phyloP scores from a whole-genome alignment of 805 yeast species.

The Kodamaea hsintzibuensis region DNA sequence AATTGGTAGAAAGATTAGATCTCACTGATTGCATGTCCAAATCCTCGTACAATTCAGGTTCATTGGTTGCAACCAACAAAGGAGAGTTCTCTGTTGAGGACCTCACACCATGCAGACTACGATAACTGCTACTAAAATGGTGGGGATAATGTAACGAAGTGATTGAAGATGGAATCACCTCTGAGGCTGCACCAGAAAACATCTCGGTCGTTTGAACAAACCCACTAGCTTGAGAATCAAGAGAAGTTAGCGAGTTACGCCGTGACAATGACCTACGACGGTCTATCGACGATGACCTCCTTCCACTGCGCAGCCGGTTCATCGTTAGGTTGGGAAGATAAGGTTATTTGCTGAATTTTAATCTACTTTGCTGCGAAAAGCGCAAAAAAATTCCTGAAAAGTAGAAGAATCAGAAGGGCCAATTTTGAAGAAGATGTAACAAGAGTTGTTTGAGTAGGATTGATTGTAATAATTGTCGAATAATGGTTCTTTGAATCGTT shows the following conservation, averaged over 20 bases:
- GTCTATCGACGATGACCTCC: slow-evolving; percentile 20
- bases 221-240: slow-evolving; percentile 27
- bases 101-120: slow-evolving; percentile 13
- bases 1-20: slow-evolving; percentile 37
- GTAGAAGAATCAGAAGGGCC: not conserved
- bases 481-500: no score
- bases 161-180: slow-evolving; percentile 74
- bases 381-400: not conserved
- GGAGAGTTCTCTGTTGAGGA: slow-evolving; percentile 37
- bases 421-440: not conserved
- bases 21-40: slow-evolving; percentile 34
- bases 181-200: slow-evolving; percentile 77
- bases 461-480: no score
- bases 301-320: slow-evolving; percentile 8
- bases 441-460: not conserved
- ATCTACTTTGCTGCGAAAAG: not conserved
- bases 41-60: slow-evolving; percentile 17
- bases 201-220: slow-evolving; percentile 60
- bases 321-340: not conserved
- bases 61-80: slow-evolving; percentile 24
- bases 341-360: not conserved
- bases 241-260: slow-evolving; percentile 33
- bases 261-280: slow-evolving; percentile 22
- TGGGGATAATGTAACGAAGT: slow-evolving; percentile 75
- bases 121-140: slow-evolving; percentile 35